Evolutionary conservation across 768 basidiomycete genomes (phyloP).

Genomic region (Boletus tylopilopsis): DNA sequence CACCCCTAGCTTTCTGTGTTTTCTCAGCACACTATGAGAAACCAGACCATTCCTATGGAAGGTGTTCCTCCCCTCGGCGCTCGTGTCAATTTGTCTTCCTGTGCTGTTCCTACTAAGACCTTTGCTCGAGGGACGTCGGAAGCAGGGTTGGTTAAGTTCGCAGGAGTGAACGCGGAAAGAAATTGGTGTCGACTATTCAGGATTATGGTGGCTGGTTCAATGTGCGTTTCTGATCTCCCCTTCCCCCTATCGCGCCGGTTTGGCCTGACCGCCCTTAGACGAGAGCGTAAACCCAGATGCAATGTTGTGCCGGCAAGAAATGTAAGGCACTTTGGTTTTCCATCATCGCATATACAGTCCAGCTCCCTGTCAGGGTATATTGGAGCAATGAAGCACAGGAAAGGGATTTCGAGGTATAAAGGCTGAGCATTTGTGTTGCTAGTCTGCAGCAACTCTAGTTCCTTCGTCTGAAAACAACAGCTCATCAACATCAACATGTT

Average conservation of each 20-base stretch:
- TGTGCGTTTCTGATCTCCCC: neutral
- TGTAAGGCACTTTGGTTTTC: neutral
- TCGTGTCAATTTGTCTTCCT: too few relatives aligned
- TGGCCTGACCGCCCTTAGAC: neutral
- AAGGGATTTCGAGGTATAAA: neutral
- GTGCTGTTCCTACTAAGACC: too few relatives aligned
- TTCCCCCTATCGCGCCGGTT: neutral
- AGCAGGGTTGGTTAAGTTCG: neutral
- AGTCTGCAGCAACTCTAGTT: neutral
- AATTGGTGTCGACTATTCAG: neutral
- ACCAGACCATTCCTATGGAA: too few relatives aligned
- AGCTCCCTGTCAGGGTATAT: neutral
- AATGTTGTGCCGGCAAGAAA: neutral
- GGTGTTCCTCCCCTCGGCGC: too few relatives aligned
- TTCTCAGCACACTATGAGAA: too few relatives aligned
- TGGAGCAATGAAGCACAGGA: neutral
- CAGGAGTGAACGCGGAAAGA: neutral
- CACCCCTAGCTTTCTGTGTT: too few relatives aligned
- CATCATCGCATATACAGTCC: conserved; percentile 1
- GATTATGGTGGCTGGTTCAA: neutral
- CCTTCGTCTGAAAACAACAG: neutral
- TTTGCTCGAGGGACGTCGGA: neutral
- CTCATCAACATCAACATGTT: neutral
- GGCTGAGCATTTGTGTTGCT: too few relatives aligned
- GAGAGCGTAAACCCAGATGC: neutral